Conservation (phyloP, 2,329 filamentous ascomycete species). For the Talaromyces sp. region DNA sequence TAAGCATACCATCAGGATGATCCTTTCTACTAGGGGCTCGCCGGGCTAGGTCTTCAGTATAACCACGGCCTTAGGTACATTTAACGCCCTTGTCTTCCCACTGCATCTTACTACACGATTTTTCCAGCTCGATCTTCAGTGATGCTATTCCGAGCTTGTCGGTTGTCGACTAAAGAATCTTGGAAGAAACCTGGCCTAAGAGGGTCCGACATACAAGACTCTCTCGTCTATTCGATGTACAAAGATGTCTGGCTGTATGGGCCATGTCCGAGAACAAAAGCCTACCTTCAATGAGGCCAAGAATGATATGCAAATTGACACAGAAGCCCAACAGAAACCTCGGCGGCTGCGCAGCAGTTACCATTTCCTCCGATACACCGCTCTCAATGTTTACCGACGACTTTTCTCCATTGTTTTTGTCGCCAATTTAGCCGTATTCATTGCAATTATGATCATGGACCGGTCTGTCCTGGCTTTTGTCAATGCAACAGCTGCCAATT, state of each 20-base stretch:
- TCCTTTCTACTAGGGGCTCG: neutral
- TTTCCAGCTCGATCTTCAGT: neutral
- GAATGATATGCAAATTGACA: neutral
- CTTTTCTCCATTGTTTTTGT: constrained; percentile 40
- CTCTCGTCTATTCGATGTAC: neutral
- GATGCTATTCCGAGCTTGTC: neutral
- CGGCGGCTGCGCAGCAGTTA: neutral
- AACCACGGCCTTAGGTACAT: neutral
- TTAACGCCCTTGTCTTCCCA: neutral
- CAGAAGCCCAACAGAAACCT: neutral
- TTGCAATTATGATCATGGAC: constrained; percentile 31
- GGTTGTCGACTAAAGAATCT: neutral
- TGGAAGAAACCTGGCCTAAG: neutral
- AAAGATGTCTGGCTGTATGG: neutral
- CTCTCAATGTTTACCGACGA: constrained; percentile 39
- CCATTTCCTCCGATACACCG: constrained; percentile 28
- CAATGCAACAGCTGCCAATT: constrained; percentile 43
- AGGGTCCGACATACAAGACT: neutral
- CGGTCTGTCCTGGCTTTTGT: constrained; percentile 32
- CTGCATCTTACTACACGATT: neutral
- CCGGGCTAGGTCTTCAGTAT: neutral
- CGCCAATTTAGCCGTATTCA: constrained; percentile 34
- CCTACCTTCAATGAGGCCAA: neutral
- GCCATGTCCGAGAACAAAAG: neutral
- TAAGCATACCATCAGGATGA: neutral